Evolutionary conservation across 257 asterid species (phyloP), one percentile per base, ranked within the genome.

Genomic region (Salvia miltiorrhiza): DNA sequence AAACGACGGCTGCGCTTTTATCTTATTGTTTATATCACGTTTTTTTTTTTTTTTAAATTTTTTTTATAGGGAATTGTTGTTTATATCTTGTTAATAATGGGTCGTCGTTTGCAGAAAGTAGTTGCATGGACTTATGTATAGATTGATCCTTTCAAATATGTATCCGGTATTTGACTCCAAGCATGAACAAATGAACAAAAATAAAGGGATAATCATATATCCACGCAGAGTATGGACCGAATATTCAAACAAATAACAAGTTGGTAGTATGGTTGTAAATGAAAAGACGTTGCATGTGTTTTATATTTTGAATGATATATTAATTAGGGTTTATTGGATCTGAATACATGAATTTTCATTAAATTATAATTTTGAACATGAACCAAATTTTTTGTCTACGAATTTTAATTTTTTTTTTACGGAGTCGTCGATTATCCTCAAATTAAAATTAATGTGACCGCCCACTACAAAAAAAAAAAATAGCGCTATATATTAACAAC

Each of bases 1-100:
- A 37, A 44, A 4, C 26, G 76, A 61, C 23, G 76, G 70, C 70
- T 61, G 37, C 33, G 43, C 24, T 9, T 10, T 21, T 48, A 16
- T 21, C 26, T 32, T 53, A 39, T 47, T 24, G 39, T 30, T 3
- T 30, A 30, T 30, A 5, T 30, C 33, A 30, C 33, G 33, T 30
- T 30, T n/a, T n/a, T n/a, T n/a, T n/a, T n/a, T n/a, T n/a, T n/a
- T n/a, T n/a, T n/a, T n/a, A n/a, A n/a, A n/a, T n/a, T n/a, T n/a
- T n/a, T n/a, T n/a, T n/a, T n/a, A n/a, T n/a, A n/a, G n/a, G n/a
- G n/a, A n/a, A n/a, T n/a, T n/a, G n/a, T n/a, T n/a, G n/a, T n/a
- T n/a, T 30, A 30, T 30, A 30, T 4, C 69, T 24, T 56, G 56
- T 65, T 65, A 23, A 44, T 63, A 39, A 39, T 11, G 2, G 4